These are phyloP conservation scores for Colletotrichum gloeosporioides DNA, from an alignment of 2,329 filamentous ascomycete genomes.

Conservation along the genomic window DNA sequence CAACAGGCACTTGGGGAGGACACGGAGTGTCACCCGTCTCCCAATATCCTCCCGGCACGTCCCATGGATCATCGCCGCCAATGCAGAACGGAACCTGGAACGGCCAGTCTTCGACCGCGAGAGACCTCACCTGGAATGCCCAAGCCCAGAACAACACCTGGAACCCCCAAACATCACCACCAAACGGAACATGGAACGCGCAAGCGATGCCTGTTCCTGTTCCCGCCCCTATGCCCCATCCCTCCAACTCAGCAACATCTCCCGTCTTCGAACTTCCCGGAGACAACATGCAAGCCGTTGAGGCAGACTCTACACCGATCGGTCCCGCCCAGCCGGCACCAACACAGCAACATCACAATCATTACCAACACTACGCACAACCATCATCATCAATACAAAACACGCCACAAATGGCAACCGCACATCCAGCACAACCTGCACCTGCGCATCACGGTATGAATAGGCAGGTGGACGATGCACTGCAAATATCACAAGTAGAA, in stretches of 20 bases:
- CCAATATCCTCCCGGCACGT: neutral
- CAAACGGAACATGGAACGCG: neutral
- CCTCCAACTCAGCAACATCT: neutral
- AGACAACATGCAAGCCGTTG: conserved; percentile 10
- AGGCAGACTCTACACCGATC: conserved; percentile 17
- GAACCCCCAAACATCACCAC: neutral
- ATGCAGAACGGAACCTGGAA: neutral
- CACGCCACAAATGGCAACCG: neutral
- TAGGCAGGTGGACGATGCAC: conserved; percentile 12
- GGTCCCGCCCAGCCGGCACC: neutral
- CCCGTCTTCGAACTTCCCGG: conserved; percentile 17
- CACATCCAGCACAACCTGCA: neutral
- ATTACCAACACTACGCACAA: neutral
- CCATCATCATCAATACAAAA: conserved; percentile 14
- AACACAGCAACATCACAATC: neutral
- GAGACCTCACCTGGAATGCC: neutral
- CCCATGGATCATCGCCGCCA: neutral
- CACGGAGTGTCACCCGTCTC: conserved; percentile 5
- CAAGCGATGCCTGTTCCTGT: neutral
- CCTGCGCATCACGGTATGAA: conserved; percentile 2
- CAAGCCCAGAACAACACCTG: neutral
- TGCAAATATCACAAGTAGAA: conserved; percentile 20
- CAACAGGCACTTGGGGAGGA: conserved; percentile 4
- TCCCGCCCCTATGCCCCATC: neutral
- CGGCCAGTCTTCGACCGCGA: neutral